Percentiles rank a stretch among this genome's conserved stretches.
phyloP scores from a whole-genome alignment of 2,329 filamentous ascomycete genomes.

The Aspergillus pseudoglaucus region DNA sequence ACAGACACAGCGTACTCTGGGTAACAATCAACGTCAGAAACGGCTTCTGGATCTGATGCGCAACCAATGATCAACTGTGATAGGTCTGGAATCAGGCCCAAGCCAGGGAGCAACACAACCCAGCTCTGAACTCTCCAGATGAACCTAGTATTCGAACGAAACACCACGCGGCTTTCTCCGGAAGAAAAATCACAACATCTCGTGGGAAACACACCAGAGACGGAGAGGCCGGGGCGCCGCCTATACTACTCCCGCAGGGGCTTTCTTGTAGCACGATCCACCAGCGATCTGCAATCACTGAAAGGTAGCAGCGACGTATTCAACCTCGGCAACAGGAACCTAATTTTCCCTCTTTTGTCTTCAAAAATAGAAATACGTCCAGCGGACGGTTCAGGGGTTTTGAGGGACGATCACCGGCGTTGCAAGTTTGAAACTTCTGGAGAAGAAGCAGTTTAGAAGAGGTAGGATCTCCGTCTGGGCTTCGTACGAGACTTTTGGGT shows the following conservation, averaged over 20 bases:
- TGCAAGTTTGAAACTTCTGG: not conserved
- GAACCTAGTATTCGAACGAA: too few species aligned
- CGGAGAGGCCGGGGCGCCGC: not conserved
- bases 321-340: not conserved
- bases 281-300: not conserved
- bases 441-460: not conserved
- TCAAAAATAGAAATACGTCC: not conserved
- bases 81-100: not conserved
- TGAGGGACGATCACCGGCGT: not conserved
- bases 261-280: not conserved
- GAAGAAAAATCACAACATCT: too few species aligned
- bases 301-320: not conserved
- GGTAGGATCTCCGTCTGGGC: not conserved
- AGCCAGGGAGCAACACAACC: not conserved
- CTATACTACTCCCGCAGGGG: not conserved
- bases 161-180: too few species aligned
- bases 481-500: not conserved
- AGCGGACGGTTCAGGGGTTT: not conserved
- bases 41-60: not conserved
- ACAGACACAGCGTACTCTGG: conserved; percentile 8
- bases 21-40: not conserved
- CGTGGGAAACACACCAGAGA: not conserved
- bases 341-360: not conserved
- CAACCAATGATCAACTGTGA: not conserved
- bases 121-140: too few species aligned